Evolutionary conservation across 2,329 filamentous ascomycete species (phyloP).

Genomic region (Hansfordia pulvinata): DNA sequence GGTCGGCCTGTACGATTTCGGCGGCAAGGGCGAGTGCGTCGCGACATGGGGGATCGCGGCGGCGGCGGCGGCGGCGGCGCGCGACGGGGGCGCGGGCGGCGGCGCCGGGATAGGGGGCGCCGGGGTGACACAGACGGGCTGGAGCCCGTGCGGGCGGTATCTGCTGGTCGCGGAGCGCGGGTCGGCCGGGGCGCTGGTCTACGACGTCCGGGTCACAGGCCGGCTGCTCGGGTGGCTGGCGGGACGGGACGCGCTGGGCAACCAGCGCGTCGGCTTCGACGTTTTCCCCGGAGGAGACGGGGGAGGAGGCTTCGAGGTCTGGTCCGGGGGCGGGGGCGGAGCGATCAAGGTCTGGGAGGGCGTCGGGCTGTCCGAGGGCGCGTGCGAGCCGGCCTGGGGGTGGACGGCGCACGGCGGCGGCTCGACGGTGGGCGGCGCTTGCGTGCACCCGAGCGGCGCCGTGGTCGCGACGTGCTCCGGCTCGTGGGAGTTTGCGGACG

Average conservation of each 20-base stretch:
- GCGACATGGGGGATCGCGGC: conserved; percentile 45
- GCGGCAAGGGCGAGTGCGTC: conserved; percentile 35
- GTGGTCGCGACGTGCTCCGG: conserved; percentile 44
- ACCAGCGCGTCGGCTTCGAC: conserved; percentile 43
- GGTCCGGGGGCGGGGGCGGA: conserved; percentile 44
- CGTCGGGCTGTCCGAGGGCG: conserved; percentile 32
- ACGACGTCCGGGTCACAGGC: conserved; percentile 47
- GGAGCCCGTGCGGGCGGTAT: conserved; percentile 52
- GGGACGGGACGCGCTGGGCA: conserved; percentile 34
- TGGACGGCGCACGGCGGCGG: conserved; percentile 28
- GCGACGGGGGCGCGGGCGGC: conserved; percentile 7
- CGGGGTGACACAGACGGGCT: conserved; percentile 46
- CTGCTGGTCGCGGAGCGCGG: conserved; percentile 48
- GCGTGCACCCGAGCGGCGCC: conserved; percentile 38
- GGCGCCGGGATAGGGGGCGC: conserved; percentile 36
- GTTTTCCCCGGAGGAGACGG: conserved; percentile 29
- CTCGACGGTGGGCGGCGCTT: conserved; percentile 33
- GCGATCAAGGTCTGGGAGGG: conserved; percentile 44
- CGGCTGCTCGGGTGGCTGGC: conserved; percentile 39
- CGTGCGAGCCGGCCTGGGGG: conserved; percentile 29
- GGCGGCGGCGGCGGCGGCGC: conserved; percentile 24
- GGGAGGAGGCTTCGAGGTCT: conserved; percentile 40
- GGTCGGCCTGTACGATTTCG: conserved; percentile 49
- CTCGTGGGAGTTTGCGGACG: conserved; percentile 28
- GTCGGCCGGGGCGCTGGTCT: conserved; percentile 40